Conservation (phyloP, 208 protist genomes). For the Leishmania mexicana region DNA sequence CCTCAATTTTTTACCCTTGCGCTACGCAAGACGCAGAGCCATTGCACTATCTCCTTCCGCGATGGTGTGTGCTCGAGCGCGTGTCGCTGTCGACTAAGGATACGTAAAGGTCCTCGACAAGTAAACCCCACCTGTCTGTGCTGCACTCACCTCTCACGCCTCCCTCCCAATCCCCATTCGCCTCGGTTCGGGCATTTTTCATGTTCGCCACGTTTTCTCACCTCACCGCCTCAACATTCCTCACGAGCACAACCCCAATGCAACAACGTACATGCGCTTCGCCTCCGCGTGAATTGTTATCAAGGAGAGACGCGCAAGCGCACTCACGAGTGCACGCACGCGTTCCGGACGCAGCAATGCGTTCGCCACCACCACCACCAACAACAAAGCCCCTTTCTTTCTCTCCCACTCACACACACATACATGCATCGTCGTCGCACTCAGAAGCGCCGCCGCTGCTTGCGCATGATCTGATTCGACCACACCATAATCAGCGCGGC, state of each 20-base stretch:
- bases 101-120: not conserved
- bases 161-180: not conserved
- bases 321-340: not conserved
- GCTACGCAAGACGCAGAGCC: not conserved
- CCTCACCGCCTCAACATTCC: not conserved
- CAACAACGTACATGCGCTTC: not conserved
- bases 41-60: not conserved
- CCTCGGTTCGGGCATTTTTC: not conserved
- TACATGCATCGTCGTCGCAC: not conserved
- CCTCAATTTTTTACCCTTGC: not conserved
- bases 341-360: not conserved
- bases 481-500: conserved; percentile 87
- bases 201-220: no score
- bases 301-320: not conserved
- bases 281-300: not conserved
- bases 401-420: not conserved
- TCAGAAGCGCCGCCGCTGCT: conserved; percentile 41
- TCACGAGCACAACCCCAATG: not conserved
- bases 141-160: not conserved
- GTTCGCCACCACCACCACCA: not conserved
- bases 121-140: not conserved
- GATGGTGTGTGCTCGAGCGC: not conserved
- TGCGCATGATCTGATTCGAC: conserved; percentile 65
- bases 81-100: not conserved
- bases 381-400: not conserved